Evolutionary conservation across 495 filamentous ascomycete species (phyloP).

Genomic region (Platismatia glauca): DNA sequence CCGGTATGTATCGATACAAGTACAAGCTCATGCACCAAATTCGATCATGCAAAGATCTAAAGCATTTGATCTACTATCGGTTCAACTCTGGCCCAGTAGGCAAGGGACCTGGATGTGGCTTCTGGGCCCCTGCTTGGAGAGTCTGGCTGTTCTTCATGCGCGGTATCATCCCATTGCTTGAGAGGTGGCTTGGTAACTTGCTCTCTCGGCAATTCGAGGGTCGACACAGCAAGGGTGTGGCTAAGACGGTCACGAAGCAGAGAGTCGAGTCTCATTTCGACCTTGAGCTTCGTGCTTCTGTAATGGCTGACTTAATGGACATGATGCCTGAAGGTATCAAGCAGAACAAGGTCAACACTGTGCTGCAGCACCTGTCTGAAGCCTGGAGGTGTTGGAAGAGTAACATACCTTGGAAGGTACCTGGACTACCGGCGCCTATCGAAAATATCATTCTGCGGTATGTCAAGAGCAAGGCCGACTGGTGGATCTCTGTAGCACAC

Average conservation of each 20-base stretch:
- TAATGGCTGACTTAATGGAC: constrained; percentile 98
- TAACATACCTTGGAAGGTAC: constrained; percentile 99
- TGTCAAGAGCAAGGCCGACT: constrained; percentile 97
- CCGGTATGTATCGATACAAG: constrained; percentile 99
- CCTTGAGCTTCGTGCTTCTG: constrained; percentile 91
- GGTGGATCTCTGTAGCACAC: constrained; percentile 98
- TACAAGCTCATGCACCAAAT: constrained; percentile 99
- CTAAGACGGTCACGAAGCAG: constrained; percentile 98
- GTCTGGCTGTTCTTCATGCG: constrained; percentile 99
- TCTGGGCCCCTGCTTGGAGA: constrained; percentile 98
- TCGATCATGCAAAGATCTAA: constrained; percentile 96
- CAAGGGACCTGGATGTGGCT: constrained; percentile 96
- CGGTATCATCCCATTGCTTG: constrained; percentile 92
- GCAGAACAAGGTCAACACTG: constrained; percentile 98
- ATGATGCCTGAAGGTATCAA: constrained; percentile 99
- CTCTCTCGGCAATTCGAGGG: constrained; percentile 97
- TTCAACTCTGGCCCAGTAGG: constrained; percentile 98
- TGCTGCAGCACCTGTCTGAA: constrained; percentile 93
- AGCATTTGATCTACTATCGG: constrained; percentile 98
- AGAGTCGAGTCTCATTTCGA: constrained; percentile 99
- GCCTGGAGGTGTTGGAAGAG: constrained; percentile 99
- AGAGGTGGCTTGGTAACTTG: constrained; percentile 96
- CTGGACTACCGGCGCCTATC: constrained; percentile 88
- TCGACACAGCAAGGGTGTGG: constrained; percentile 97
- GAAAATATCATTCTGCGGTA: constrained; percentile 98